Conservation (phyloP, 345 rosid genomes). For the Theobroma cacao region DNA sequence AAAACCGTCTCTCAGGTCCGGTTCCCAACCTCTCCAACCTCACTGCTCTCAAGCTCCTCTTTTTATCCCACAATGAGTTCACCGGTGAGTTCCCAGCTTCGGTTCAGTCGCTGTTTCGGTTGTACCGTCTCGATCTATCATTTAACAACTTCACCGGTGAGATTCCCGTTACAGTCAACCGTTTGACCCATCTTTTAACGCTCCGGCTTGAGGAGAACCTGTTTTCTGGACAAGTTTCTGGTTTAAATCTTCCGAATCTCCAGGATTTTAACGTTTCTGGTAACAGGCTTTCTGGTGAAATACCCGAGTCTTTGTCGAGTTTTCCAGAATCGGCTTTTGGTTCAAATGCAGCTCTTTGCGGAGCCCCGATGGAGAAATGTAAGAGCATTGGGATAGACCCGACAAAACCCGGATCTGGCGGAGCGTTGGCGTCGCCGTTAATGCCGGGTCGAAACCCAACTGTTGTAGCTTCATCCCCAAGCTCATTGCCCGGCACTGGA, state of each 20-base stretch:
- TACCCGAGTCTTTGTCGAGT: conserved; percentile 60
- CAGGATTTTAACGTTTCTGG: conserved; percentile 78
- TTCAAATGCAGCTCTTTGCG: conserved; percentile 62
- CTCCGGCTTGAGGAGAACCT: conserved; percentile 64
- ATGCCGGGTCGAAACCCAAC: conserved; percentile 38
- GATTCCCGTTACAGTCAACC: conserved; percentile 46
- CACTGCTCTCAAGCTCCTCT: conserved; percentile 71
- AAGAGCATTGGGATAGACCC: conserved; percentile 37
- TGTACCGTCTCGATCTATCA: conserved; percentile 86
- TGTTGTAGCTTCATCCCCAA: conserved; percentile 64
- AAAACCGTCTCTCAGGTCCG: conserved; percentile 57
- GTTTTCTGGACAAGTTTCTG: conserved; percentile 53
- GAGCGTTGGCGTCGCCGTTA: conserved; percentile 60
- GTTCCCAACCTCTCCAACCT: conserved; percentile 65
- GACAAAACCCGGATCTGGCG: conserved; percentile 59
- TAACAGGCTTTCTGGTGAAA: conserved; percentile 59
- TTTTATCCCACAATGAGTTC: conserved; percentile 66
- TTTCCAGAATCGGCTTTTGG: conserved; percentile 60
- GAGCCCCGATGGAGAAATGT: conserved; percentile 58
- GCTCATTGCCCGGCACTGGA: conserved; percentile 34
- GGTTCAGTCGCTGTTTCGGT: conserved; percentile 41
- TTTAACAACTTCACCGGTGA: conserved; percentile 71
- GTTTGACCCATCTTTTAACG: conserved; percentile 70
- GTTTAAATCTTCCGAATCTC: conserved; percentile 46
- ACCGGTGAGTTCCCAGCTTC: conserved; percentile 65